Conservation (phyloP, 306 rosid genomes). For the Crotalaria pallida region DNA sequence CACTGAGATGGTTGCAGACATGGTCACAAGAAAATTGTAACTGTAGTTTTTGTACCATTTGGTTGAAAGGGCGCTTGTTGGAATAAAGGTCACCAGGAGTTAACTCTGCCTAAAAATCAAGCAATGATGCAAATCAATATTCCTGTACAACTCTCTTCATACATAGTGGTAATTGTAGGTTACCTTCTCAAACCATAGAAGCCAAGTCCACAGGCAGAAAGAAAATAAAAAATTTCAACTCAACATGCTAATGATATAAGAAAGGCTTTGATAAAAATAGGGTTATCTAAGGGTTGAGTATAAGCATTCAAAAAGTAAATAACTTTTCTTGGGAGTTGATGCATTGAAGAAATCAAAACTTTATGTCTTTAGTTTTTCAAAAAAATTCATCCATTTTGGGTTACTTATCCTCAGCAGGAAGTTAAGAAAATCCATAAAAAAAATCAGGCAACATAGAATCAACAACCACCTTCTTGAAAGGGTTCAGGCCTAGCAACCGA, state of each 20-base stretch:
- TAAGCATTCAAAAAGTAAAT: too few species aligned
- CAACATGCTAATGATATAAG: background rate
- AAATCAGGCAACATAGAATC: background rate
- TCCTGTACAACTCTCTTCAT: constrained; percentile 1
- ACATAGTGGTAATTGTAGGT: background rate
- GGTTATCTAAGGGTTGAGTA: too few species aligned
- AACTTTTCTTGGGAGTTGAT: too few species aligned
- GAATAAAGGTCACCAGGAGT: constrained; percentile 76
- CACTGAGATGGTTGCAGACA: constrained; percentile 1
- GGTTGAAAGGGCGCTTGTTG: constrained; percentile 66
- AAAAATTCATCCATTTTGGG: too few species aligned
- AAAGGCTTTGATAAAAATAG: too few species aligned
- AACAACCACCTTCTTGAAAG: constrained; percentile 69
- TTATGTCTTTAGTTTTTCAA: too few species aligned
- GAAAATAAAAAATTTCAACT: background rate
- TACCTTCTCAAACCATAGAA: constrained; percentile 4
- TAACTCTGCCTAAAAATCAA: constrained; percentile 65
- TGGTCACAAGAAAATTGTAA: background rate
- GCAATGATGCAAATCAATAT: constrained; percentile 8
- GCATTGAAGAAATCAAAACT: too few species aligned
- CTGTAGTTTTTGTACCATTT: constrained; percentile 34
- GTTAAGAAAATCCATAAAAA: too few species aligned
- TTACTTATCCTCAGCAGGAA: too few species aligned
- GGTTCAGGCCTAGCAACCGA: constrained; percentile 65
- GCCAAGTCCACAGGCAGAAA: background rate